phyloP scores from a whole-genome alignment of 371 early-diverging fungal species.

The Parasitella parasitica region DNA sequence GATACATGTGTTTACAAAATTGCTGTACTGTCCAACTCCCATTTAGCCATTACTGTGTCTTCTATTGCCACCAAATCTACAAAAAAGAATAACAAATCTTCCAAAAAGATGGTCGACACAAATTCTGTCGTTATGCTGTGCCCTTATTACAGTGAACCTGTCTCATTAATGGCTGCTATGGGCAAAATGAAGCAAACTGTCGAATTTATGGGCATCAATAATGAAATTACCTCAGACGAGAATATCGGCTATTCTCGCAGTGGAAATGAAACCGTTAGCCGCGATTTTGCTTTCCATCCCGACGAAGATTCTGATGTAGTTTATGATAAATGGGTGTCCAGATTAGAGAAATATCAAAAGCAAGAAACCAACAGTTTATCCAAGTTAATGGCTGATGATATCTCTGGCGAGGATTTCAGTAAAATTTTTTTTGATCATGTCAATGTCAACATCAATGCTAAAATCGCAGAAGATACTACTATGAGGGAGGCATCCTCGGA shows the following conservation, averaged over 20 bases:
- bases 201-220: constrained; percentile 41
- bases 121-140: constrained; percentile 55
- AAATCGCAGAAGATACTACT: background rate
- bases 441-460: background rate
- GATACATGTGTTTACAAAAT: constrained; percentile 35
- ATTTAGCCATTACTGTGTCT: constrained; percentile 41
- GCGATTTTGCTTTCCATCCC: constrained; percentile 2
- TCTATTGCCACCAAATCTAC: constrained; percentile 20
- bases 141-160: constrained; percentile 64
- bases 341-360: constrained; percentile 28
- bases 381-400: constrained; percentile 16
- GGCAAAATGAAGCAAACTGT: constrained; percentile 60
- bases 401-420: constrained; percentile 31
- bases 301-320: constrained; percentile 13
- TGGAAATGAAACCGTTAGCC: constrained; percentile 30
- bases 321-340: constrained; percentile 32
- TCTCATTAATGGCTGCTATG: constrained; percentile 69
- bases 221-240: constrained; percentile 18
- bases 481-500: constrained; percentile 14
- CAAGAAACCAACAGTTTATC: constrained; percentile 19
- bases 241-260: constrained; percentile 34
- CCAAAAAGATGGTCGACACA: constrained; percentile 39
- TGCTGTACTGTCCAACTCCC: constrained; percentile 40
- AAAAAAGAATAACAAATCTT: constrained; percentile 26
- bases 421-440: constrained; percentile 30